Evolutionary conservation across 345 rosid species (phyloP).

Genomic region (Corchorus olitorius): DNA sequence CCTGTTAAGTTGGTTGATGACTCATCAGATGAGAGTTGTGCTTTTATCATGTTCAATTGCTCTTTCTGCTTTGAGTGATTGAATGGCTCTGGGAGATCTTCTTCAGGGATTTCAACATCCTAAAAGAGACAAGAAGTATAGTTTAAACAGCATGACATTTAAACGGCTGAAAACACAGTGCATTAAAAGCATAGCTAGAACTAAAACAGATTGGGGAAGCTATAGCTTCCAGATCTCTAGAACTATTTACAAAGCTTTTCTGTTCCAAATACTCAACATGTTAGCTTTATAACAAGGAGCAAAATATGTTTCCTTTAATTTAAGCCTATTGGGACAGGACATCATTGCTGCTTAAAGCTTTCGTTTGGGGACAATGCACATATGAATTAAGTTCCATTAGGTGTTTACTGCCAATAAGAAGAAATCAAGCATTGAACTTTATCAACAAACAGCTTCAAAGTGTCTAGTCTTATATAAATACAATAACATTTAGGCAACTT

Average conservation of each 20-base stretch:
- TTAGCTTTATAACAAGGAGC: not conserved
- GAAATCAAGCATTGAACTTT: not conserved
- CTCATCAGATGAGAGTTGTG: constrained; percentile 19
- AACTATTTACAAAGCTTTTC: not conserved
- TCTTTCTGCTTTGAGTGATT: constrained; percentile 31
- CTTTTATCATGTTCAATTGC: constrained; percentile 8
- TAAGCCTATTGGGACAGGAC: not conserved
- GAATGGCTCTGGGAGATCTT: constrained; percentile 71
- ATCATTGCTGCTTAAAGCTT: not conserved
- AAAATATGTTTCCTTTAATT: not conserved
- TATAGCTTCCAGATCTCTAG: not conserved
- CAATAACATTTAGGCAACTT: not conserved
- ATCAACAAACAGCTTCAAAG: not conserved
- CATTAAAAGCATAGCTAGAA: not conserved
- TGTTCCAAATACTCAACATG: not conserved
- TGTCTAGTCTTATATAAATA: not conserved
- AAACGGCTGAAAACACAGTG: not conserved
- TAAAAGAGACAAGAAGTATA: constrained; percentile 28
- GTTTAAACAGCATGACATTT: constrained; percentile 4
- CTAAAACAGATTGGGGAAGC: not conserved
- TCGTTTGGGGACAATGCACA: not conserved
- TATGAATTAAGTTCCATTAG: no score
- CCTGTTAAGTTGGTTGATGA: constrained; percentile 1
- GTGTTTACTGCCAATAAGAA: not conserved
- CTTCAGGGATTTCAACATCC: constrained; percentile 84